A percentile compares a stretch with the other conserved stretches of the same genome.
These are phyloP conservation scores for Lachnellula cervina DNA, from an alignment of 2,329 filamentous ascomycete genomes.

Conservation along the genomic window DNA sequence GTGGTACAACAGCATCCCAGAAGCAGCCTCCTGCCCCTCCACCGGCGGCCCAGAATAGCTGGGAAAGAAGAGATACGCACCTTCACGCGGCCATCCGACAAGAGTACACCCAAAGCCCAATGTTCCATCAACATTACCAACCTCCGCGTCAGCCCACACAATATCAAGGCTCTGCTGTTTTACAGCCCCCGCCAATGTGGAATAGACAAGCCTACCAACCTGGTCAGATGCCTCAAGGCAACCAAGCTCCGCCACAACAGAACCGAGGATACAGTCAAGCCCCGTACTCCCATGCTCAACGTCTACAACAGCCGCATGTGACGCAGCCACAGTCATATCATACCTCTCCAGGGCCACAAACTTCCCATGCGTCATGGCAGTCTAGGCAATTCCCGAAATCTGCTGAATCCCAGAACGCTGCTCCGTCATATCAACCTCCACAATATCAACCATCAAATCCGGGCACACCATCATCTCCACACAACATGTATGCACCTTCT, in stretches of 20 bases:
- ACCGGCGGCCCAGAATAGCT: conserved; percentile 9
- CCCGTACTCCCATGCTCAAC: neutral
- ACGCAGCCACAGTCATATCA: neutral
- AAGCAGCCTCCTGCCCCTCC: conserved; percentile 13
- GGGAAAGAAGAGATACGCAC: conserved; percentile 26
- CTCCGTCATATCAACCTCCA: conserved; percentile 1
- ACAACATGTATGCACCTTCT: neutral
- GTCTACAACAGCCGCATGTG: conserved; percentile 1
- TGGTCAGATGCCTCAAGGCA: conserved; percentile 1
- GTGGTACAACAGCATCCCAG: conserved; percentile 5
- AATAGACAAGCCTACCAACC: conserved; percentile 14
- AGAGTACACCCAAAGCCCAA: conserved; percentile 22
- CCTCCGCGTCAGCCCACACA: conserved; percentile 12
- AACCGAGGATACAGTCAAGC: neutral
- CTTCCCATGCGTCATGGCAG: neutral
- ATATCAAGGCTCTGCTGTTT: conserved; percentile 10
- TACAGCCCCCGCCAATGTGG: conserved; percentile 21
- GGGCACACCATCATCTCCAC: neutral
- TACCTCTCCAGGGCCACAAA: neutral
- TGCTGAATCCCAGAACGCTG: neutral
- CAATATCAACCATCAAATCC: neutral
- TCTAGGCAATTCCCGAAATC: neutral
- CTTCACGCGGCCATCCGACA: conserved; percentile 38
- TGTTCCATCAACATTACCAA: conserved; percentile 23
- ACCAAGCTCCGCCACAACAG: conserved; percentile 1